Base-by-base conservation (phyloP, 306 rosid species). In the Abrus precatorius region DNA sequence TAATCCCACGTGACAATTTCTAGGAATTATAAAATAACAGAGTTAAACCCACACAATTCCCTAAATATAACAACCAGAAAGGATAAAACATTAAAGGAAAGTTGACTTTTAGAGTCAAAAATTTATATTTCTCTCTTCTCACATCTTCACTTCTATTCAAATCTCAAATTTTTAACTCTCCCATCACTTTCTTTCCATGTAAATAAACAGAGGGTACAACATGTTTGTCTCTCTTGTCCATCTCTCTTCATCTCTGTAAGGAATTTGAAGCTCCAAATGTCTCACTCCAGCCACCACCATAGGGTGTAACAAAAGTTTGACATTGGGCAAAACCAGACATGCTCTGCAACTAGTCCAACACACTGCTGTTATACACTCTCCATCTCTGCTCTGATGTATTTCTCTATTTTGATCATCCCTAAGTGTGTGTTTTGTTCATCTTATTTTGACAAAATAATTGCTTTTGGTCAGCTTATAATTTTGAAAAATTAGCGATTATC, bases 181-280 rank as follows among this genome's bases (percentile, higher is more conserved):
- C 40, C 40, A 2, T 36, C 40, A 2, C 40, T 4, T 36, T 4
- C 40, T 4, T 4, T 36, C 40, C 40, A 2, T 36, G 2, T 0
- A 36, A 36, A 34, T 4, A 36, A 36, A 36, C 40, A 36, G 40
- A 2, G 40, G 2, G 40, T 72, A 49, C 59, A 47, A 55, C 38
- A 40, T 49, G 47, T 34, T 33, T 59, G 72, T 36, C 64, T 47
- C 52, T 20, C 53, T 70, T 34, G 41, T 28, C 60, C n/a, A 13
- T 79, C 69, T 57, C 53, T 69, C 70, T 57, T 50, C 44, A 57
- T 59, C 27, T 10, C 79, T 30, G n/a, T 40, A 12, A 75, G 59
- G 44, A 69, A 75, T 61, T 75, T 47, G 12, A 61, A 47, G 47
- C 80, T 62, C 28, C 20, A 47, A 34, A 33, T 75, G 48, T 33